Conservation (phyloP, 2,329 filamentous ascomycete genomes). For the Chrysosporium keratinophilum region DNA sequence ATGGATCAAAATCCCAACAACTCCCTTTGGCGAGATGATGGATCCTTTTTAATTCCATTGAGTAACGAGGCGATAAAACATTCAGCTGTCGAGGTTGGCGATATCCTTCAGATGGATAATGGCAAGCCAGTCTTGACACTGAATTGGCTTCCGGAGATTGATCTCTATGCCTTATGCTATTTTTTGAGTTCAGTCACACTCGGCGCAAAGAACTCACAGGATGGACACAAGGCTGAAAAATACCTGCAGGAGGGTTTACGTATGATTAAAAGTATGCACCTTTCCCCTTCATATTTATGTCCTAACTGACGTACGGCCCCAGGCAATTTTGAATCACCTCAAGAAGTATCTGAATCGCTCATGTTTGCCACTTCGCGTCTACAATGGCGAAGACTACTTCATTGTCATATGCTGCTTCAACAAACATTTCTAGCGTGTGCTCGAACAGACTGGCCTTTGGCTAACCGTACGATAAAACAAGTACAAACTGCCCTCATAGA, state of each 20-base stretch:
- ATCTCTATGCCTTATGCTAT: slow-evolving; percentile 51
- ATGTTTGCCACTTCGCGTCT: slow-evolving; percentile 49
- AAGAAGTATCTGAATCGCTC: slow-evolving; percentile 43
- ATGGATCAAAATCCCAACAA: slow-evolving; percentile 42
- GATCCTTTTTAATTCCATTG: slow-evolving; percentile 40
- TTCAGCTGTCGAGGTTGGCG: slow-evolving; percentile 31
- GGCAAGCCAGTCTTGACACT: slow-evolving; percentile 43
- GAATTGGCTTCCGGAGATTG: slow-evolving; percentile 50
- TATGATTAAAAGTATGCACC: slow-evolving; percentile 36
- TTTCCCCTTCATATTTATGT: not conserved
- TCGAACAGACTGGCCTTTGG: slow-evolving; percentile 58
- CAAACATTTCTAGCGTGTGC: slow-evolving; percentile 60
- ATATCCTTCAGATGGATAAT: slow-evolving; percentile 35
- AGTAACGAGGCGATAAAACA: slow-evolving; percentile 29
- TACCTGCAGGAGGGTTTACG: slow-evolving; percentile 50
- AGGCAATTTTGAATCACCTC: slow-evolving; percentile 31
- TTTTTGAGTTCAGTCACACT: slow-evolving; percentile 48
- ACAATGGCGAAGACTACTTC: slow-evolving; percentile 55
- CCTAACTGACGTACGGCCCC: slow-evolving; percentile 2
- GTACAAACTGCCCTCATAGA: slow-evolving; percentile 41
- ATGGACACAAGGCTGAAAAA: slow-evolving; percentile 45
- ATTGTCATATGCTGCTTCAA: slow-evolving; percentile 61
- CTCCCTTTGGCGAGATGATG: slow-evolving; percentile 38
- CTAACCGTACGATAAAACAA: slow-evolving; percentile 48
- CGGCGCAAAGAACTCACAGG: slow-evolving; percentile 46